phyloP scores from a whole-genome alignment of 2,329 filamentous ascomycete genomes.

The Talaromyces rugulosus region DNA sequence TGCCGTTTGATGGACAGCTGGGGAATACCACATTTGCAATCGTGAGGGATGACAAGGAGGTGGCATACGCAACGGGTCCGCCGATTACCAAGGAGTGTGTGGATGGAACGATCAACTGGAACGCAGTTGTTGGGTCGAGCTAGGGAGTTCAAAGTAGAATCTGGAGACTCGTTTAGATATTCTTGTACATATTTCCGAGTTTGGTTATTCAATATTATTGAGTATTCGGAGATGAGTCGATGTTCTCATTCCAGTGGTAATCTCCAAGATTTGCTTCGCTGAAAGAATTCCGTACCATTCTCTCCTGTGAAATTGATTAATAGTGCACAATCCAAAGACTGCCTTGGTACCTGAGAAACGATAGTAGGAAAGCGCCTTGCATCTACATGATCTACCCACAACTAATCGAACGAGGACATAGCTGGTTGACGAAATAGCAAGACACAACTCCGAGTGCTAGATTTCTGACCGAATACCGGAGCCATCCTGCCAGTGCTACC shows the following conservation, averaged over 20 bases:
- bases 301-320: background rate
- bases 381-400: background rate
- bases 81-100: conserved; percentile 25
- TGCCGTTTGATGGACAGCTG: conserved; percentile 27
- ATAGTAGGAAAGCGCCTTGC: background rate
- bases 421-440: background rate
- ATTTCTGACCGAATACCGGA: background rate
- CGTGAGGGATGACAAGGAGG: conserved; percentile 19
- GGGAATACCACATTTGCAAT: conserved; percentile 26
- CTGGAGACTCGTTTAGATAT: background rate
- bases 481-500: background rate
- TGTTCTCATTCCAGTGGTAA: background rate
- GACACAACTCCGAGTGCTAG: background rate
- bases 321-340: background rate
- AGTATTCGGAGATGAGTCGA: background rate
- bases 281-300: background rate
- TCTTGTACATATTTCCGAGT: background rate
- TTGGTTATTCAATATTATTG: background rate
- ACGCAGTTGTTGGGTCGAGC: conserved; percentile 33
- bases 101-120: conserved; percentile 31
- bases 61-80: conserved; percentile 23
- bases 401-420: background rate
- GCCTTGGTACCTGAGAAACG: background rate
- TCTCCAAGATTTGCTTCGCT: background rate
- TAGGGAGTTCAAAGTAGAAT: background rate